Evolutionary conservation across 495 filamentous ascomycete species (phyloP).

Genomic region (Hyaloscypha hepaticicola): DNA sequence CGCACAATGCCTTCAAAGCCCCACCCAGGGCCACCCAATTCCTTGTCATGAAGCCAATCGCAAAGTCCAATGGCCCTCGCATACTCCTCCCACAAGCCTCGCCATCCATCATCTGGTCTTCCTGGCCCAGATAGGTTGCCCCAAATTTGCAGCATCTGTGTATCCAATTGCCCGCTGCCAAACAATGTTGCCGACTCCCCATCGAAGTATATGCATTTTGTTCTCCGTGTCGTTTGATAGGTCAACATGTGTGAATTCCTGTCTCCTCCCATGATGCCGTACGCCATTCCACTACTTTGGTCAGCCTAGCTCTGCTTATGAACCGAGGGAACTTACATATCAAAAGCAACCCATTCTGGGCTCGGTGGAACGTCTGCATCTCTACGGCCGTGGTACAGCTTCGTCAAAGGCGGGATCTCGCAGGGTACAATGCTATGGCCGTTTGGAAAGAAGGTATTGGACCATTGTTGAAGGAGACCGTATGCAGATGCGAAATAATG

Average conservation of each 20-base stretch:
- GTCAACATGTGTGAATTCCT: conserved; percentile 41
- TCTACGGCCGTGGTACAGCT: conserved; percentile 42
- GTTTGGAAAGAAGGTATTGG: conserved; percentile 44
- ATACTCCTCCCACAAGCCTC: conserved; percentile 41
- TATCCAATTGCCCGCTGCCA: conserved; percentile 37
- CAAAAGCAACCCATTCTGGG: conserved; percentile 47
- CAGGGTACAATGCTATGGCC: conserved; percentile 42
- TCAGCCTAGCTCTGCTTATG: conserved; percentile 7
- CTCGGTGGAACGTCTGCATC: conserved; percentile 37
- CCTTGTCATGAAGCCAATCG: conserved; percentile 33
- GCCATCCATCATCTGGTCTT: conserved; percentile 4
- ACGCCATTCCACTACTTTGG: conserved; percentile 40
- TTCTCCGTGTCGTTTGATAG: conserved; percentile 38
- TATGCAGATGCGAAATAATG: conserved; percentile 42
- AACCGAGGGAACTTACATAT: conserved; percentile 31
- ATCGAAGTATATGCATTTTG: conserved; percentile 45
- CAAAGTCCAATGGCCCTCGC: conserved; percentile 40
- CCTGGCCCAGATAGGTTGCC: conserved; percentile 37
- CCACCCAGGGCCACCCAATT: conserved; percentile 27
- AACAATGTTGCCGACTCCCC: conserved; percentile 42
- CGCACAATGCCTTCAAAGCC: conserved; percentile 45
- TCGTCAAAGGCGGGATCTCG: conserved; percentile 39
- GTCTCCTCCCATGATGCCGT: conserved; percentile 43
- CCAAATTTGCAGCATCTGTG: conserved; percentile 44
- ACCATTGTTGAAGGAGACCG: conserved; percentile 42